Percentiles rank a stretch among this genome's conserved stretches.
Conservation (phyloP, 1,284 basidiomycete genomes). For the Apiotrichum brassicae region DNA sequence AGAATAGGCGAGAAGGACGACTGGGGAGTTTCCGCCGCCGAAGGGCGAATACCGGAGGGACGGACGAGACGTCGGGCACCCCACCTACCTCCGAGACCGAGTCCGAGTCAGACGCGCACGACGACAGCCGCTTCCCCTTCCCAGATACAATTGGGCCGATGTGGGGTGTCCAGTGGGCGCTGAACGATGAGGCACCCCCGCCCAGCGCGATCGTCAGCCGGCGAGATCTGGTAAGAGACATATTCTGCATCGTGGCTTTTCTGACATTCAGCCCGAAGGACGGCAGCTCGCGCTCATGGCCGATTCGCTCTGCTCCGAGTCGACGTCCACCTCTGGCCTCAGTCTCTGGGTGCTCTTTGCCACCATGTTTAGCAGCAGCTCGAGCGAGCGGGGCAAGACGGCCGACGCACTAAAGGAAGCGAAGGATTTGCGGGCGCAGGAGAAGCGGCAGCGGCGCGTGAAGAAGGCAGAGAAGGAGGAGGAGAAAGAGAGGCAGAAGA, state of each 20-base stretch:
- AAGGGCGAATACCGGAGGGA: too few species aligned
- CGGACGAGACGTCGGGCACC: too few species aligned
- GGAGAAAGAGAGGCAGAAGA: background rate
- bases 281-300: constrained; percentile 42
- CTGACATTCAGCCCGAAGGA: constrained; percentile 33
- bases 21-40: too few species aligned
- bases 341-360: constrained; percentile 9
- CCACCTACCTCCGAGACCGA: background rate
- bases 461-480: background rate
- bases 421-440: background rate
- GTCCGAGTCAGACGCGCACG: background rate
- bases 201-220: constrained; percentile 44
- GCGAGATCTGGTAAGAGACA: constrained; percentile 41
- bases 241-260: too few species aligned
- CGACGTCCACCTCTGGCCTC: constrained; percentile 15
- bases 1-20: too few species aligned
- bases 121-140: background rate
- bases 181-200: constrained; percentile 45
- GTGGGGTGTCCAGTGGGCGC: constrained; percentile 44
- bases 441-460: background rate
- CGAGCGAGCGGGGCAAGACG: background rate
- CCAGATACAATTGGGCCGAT: background rate
- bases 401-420: constrained; percentile 1
- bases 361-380: background rate
- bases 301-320: constrained; percentile 38